Evolutionary conservation across 1,284 basidiomycete species (phyloP), one percentile per base, ranked within the genome.

Genomic region (Ganoderma sinense): DNA sequence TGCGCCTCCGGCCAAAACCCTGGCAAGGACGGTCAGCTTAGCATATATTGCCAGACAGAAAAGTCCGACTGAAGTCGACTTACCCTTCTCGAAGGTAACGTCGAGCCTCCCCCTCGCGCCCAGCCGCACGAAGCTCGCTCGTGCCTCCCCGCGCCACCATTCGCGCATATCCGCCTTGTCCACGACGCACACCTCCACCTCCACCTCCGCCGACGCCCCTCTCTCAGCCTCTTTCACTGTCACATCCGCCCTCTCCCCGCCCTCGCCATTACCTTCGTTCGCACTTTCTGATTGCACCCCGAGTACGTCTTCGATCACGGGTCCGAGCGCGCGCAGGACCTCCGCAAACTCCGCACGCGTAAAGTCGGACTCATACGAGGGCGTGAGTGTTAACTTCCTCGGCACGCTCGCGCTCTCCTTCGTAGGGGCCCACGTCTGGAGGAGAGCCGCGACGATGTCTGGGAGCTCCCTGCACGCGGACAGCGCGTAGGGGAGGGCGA

Each of bases 181-280:
- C 14, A 58, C 56, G 56, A 58, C 33, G 56, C 56, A 58, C 56
- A 58, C 56, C 18, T 58, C n/a, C n/a, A n/a, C n/a, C n/a, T n/a
- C n/a, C n/a, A n/a, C n/a, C n/a, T n/a, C n/a, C n/a, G n/a, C n/a
- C n/a, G n/a, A n/a, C n/a, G n/a, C n/a, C n/a, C n/a, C n/a, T n/a
- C n/a, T n/a, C n/a, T n/a, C n/a, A n/a, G n/a, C n/a, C n/a, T n/a
- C n/a, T n/a, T n/a, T n/a, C n/a, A n/a, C n/a, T n/a, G n/a, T n/a
- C n/a, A n/a, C n/a, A n/a, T n/a, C n/a, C n/a, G n/a, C n/a, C n/a
- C n/a, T n/a, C n/a, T 29, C 56, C 14, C 11, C 18, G 14, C 33
- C 33, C 10, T 58, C 20, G 56, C n/a, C n/a, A n/a, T n/a, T n/a
- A n/a, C 3, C 7, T 3, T 20, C 33, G 33, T 18, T 13, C 29